phyloP scores from a whole-genome alignment of 2,329 filamentous ascomycete genomes.

The Elsinoe arachidis region DNA sequence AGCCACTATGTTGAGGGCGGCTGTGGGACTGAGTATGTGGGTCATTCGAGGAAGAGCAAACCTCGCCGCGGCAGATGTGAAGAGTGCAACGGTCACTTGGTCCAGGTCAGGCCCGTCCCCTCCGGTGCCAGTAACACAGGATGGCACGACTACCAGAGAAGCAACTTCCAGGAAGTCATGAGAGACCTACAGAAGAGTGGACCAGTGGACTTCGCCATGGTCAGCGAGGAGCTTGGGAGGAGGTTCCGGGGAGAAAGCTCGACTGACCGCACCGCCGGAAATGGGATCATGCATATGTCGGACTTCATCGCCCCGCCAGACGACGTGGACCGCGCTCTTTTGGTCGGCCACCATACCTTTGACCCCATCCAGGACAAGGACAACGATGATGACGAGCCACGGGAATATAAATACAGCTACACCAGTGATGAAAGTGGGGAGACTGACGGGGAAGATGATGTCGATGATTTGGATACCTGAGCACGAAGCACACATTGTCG shows the following conservation, averaged over 20 bases:
- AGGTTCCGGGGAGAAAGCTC: neutral
- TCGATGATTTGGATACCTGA: neutral
- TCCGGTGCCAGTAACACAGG: neutral
- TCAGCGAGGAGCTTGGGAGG: neutral
- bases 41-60: slow-evolving; percentile 81
- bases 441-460: neutral
- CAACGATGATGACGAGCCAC: neutral
- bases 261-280: neutral
- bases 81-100: slow-evolving; percentile 56
- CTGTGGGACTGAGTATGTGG: slow-evolving; percentile 65
- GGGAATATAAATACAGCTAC: neutral
- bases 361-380: neutral
- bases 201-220: neutral
- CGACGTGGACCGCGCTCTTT: neutral
- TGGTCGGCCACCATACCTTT: neutral
- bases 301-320: neutral
- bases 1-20: slow-evolving; percentile 17
- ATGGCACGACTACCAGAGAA: neutral
- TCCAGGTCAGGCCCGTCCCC: slow-evolving; percentile 72
- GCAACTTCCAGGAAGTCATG: neutral
- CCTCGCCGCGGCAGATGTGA: slow-evolving; percentile 64
- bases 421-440: neutral
- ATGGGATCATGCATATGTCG: neutral
- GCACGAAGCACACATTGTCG: too few relatives aligned
- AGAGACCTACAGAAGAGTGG: neutral